Evolutionary conservation across 352 stramenopile species (phyloP), one percentile per base, ranked within the genome.

Genomic region (Phytopythium kandeliae): DNA sequence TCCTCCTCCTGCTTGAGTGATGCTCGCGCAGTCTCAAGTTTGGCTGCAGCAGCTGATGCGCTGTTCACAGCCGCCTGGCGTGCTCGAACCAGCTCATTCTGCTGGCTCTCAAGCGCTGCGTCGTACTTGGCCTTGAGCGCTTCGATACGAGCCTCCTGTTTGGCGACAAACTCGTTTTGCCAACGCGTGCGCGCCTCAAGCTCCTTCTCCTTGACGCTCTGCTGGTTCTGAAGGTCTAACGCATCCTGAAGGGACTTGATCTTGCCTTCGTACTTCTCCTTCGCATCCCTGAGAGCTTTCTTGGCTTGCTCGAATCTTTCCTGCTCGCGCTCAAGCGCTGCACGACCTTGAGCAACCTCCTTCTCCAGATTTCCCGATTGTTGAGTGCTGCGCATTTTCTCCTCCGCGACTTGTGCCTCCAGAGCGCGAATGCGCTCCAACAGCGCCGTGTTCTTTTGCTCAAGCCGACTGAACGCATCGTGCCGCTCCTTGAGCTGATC

Each of bases 101-200:
- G 76, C 36, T 90, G 79, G 1, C 59, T 68, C 48, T 85, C 74
- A 4, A 90, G 57, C 22, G 72, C 74, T 22, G 59, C 62, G 41
- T 90, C 79, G 43, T 88, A 90, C 48, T 90, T 90, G 11, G 58
- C 60, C 31, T 88, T 90, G 1, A 90, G 48, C 12, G 74, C 56
- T 25, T 90, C 72, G 13, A 90, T 79, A 1, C 73, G 55, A 1
- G 76, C 74, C n/a, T 90, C 79, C 63, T 90, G 79, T 37, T 83
- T 79, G 2, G 71, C 62, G 4, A 74, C 65, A 49, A 88, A 85
- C 2, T 88, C 74, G 25, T 85, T 86, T 31, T 90, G 72, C 79
- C 79, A 90, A 3, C 70, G 62, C 3, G 65, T 79, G 16, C 63
- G 72, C 42, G 70, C 72, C 25, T 90, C 76, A 0, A 85, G 44